These are phyloP conservation scores for Asclepias syriaca DNA, from an alignment of 257 asterid genomes.

Conservation along the genomic window DNA sequence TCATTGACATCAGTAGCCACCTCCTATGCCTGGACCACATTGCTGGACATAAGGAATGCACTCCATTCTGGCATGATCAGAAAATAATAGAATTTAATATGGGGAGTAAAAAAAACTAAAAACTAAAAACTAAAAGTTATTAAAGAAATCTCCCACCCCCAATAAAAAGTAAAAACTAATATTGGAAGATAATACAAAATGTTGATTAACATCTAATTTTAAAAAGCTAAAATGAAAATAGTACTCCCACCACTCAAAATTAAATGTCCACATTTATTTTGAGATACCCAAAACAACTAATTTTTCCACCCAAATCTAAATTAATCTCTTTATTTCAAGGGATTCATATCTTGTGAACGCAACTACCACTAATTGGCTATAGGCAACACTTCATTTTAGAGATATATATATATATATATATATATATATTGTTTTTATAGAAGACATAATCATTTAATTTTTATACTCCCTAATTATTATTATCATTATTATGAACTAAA, in stretches of 20 bases:
- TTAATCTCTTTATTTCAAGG: not conserved
- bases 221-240: not conserved
- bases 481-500: too few relatives aligned
- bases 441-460: too few relatives aligned
- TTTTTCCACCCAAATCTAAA: not conserved
- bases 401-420: too few relatives aligned
- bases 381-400: too few relatives aligned
- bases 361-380: not conserved
- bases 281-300: not conserved
- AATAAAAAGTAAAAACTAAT: not conserved
- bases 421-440: too few relatives aligned
- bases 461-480: too few relatives aligned
- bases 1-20: slow-evolving; percentile 97
- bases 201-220: not conserved
- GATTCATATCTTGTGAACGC: not conserved
- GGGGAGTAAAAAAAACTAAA: not conserved
- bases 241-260: not conserved
- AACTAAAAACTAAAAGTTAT: not conserved
- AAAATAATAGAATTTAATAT: slow-evolving; percentile 8
- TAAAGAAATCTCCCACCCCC: not conserved
- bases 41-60: slow-evolving; percentile 99
- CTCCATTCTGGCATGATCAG: slow-evolving; percentile 57
- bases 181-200: not conserved
- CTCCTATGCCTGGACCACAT: slow-evolving; percentile 97
- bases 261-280: not conserved